Evolutionary conservation across 768 basidiomycete genomes (phyloP), one percentile per base, ranked within the genome.

Genomic region (Hebeloma cylindrosporum): DNA sequence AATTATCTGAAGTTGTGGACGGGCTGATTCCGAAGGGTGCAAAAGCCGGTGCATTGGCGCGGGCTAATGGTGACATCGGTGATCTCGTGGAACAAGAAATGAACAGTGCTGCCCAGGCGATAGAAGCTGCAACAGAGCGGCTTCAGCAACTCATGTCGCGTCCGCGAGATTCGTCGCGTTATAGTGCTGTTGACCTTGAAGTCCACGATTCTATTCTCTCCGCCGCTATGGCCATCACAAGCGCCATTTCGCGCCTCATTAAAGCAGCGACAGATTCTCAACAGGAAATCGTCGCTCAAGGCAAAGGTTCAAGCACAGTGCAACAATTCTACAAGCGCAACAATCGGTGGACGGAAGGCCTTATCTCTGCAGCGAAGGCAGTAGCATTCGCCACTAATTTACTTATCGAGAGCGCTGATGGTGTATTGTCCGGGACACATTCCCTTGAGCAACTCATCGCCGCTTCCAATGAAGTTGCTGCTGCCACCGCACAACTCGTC

Each of bases 301-400:
- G 96, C 46, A 89, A 82, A 63, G 96, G 96, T 6, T 89, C 93
- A 14, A 93, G 84, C 65, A 80, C 93, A 17, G 82, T 75, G 14
- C 92, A 95, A 64, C 95, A 97, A 59, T 99, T 99, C 78, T 99
- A 98, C 79, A 99, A 99, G 73, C 85, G 91, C 48, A 97, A 99
- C 81, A 98, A 98, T 67, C 80, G 96, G 48, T 99, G 96, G 96
- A 99, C 96, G 32, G 96, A 99, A 65, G 96, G 96, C 53, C 84
- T 99, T 54, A 93, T 98, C 57, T 95, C 93, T 26, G 96, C 96
- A 26, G 96, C 96, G 14, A 97, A 96, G 66, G 80, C 96, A 7
- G 96, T 99, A 43, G 96, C 96, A 2, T 96, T 94, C 57, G 93
- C 96, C 7, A 98, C 96, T 25, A 89, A 82, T 53, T 69, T 97